Evolutionary conservation across 768 basidiomycete species (phyloP), one percentile per base, ranked within the genome.

Genomic region (Kwoniella sp.): DNA sequence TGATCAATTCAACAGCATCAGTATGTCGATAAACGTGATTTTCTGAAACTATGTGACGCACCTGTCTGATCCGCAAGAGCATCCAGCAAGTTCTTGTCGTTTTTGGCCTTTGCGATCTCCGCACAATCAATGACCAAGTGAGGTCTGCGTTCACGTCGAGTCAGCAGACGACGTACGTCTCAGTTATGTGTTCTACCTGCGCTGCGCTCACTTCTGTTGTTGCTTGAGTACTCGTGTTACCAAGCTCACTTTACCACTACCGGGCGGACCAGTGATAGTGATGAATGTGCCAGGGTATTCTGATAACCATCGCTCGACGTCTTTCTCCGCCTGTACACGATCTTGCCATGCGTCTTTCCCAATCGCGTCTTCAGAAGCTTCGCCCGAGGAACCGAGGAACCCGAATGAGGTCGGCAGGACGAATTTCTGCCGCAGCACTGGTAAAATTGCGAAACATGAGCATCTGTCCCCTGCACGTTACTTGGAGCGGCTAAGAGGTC

Each of bases 61-160:
- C 95, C 93, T 0, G 90, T 91, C 72, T 96, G 90, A 6, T 80
- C 81, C 0, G 94, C 92, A 9, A 98, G 82, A 5, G 83, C 82
- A 24, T 82, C 82, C 2, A 94, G 82, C 12, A 92, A 83, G n/a
- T 83, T 83, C 5, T 85, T 81, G 71, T 94, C 92, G 2, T 73
- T 77, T 68, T 79, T 81, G 5, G 71, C 68, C 69, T 88, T 90
- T 37, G 85, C 85, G 22, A 98, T 83, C 62, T 86, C 83, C 6
- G 85, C 83, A 72, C 92, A 94, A 72, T 99, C 92, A 68, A 99
- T 90, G n/a, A 87, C 79, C 33, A 99, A 80, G 1, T 84, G 78
- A 68, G 85, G 87, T 67, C 92, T 90, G 68, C n/a, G n/a, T n/a
- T 27, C 47, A 17, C 24, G 33, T 40, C 21, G n/a, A 21, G 15